Conservation (phyloP, 305 asterid species). For the Ilex paraguariensis region DNA sequence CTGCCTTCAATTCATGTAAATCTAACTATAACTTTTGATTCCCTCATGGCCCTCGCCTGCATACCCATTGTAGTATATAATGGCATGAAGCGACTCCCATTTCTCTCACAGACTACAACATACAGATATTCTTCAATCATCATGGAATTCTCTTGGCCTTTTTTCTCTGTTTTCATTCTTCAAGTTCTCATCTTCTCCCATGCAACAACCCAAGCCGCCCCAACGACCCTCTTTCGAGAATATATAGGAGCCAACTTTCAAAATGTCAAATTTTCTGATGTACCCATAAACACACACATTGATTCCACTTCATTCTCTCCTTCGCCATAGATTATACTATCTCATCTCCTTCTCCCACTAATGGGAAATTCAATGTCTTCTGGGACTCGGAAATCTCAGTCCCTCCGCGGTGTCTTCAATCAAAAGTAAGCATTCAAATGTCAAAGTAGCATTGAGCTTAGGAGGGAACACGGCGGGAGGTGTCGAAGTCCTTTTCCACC, state of each 20-base stretch:
- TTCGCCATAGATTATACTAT: conserved; percentile 68
- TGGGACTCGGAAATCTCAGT: conserved; percentile 58
- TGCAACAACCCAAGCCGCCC: conserved; percentile 5
- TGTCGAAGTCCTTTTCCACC: conserved; percentile 36
- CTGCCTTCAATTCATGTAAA: too few relatives aligned
- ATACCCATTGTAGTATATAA: conserved; percentile 1
- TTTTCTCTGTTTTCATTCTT: conserved; percentile 9
- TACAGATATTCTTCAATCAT: background rate
- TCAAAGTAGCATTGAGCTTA: conserved; percentile 49
- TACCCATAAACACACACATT: conserved; percentile 47
- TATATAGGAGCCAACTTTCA: conserved; percentile 73
- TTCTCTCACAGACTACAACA: background rate
- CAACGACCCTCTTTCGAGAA: conserved; percentile 54
- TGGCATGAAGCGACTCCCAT: background rate
- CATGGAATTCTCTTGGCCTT: conserved; percentile 14
- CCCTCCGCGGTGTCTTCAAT: conserved; percentile 44
- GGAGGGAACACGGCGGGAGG: conserved; percentile 51
- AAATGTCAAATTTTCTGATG: conserved; percentile 37
- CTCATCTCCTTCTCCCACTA: conserved; percentile 41
- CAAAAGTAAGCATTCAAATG: conserved; percentile 38
- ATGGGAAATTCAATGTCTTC: conserved; percentile 54
- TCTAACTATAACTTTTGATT: too few relatives aligned
- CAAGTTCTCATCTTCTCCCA: conserved; percentile 10
- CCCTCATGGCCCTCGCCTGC: too few relatives aligned
- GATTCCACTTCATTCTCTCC: conserved; percentile 65